These are phyloP conservation scores for Panellus pusillus DNA, from an alignment of 768 basidiomycete genomes.

Conservation along the genomic window DNA sequence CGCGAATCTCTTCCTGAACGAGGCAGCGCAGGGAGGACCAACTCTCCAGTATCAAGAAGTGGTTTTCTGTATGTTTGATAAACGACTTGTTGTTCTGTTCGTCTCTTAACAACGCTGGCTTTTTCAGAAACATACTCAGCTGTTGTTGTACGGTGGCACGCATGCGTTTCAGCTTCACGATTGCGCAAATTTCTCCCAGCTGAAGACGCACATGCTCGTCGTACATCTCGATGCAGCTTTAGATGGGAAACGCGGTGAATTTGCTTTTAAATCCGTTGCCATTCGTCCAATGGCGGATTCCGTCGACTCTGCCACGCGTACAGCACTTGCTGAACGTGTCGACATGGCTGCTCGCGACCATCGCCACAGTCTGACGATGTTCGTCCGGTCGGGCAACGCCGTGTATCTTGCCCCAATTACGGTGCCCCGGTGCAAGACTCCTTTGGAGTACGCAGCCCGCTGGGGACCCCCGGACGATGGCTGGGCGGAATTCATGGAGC, in stretches of 20 bases:
- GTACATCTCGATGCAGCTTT: background rate
- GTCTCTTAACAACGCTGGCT: background rate
- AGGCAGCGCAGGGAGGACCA: slow-evolving; percentile 6
- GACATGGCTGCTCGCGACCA: background rate
- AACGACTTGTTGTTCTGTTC: background rate
- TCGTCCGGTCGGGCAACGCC: background rate
- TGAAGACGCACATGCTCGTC: slow-evolving; percentile 11
- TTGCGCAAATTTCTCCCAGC: background rate
- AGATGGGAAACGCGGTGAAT: background rate
- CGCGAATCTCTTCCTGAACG: slow-evolving; percentile 9
- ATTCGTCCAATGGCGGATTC: slow-evolving; percentile 1
- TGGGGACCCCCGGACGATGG: slow-evolving; percentile 13
- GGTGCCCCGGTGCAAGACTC: background rate
- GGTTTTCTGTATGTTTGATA: slow-evolving; percentile 11
- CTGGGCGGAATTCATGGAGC: slow-evolving; percentile 11
- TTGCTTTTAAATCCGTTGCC: background rate
- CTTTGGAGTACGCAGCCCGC: background rate
- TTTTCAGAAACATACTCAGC: slow-evolving; percentile 16
- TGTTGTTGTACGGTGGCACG: slow-evolving; percentile 6
- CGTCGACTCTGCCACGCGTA: background rate
- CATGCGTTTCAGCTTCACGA: slow-evolving; percentile 14
- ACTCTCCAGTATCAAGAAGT: slow-evolving; percentile 10
- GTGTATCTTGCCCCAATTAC: slow-evolving; percentile 17
- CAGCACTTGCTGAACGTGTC: background rate
- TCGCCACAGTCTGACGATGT: slow-evolving; percentile 11